Conservation (phyloP, 768 basidiomycete species). For the Amanita rubescens region DNA sequence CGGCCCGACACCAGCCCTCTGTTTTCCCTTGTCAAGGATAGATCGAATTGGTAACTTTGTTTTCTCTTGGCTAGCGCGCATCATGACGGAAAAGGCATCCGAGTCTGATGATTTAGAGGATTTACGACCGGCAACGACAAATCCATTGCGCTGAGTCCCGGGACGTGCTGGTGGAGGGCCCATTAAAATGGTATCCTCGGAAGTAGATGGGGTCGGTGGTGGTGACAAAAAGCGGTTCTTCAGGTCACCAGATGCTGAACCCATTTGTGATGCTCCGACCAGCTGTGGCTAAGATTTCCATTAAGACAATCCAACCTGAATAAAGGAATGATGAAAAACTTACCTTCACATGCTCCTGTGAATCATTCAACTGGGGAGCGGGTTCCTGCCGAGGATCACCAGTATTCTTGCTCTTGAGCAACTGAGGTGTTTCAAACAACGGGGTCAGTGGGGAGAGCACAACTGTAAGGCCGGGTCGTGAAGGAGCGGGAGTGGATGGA, state of each 20-base stretch:
- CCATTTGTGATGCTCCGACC: not conserved
- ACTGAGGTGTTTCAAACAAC: slow-evolving; percentile 39
- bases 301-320: not conserved
- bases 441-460: slow-evolving; percentile 38
- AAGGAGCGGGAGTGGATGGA: not conserved
- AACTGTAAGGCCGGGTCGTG: not conserved
- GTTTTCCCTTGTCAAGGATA: slow-evolving; percentile 1
- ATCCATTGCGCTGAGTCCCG: not conserved
- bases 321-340: not conserved
- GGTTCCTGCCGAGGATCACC: not conserved
- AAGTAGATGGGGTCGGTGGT: not conserved
- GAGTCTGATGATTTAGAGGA: not conserved
- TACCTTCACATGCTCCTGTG: not conserved
- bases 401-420: slow-evolving; percentile 9
- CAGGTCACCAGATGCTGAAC: not conserved
- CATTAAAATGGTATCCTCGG: not conserved
- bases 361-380: not conserved
- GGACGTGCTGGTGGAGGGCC: not conserved
- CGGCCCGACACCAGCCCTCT: not conserved
- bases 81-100: slow-evolving; percentile 7
- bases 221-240: not conserved
- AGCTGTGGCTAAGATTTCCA: not conserved
- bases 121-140: not conserved
- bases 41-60: not conserved
- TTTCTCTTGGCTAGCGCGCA: not conserved